Conservation (phyloP, 208 protist species). For the Leishmania tropica region DNA sequence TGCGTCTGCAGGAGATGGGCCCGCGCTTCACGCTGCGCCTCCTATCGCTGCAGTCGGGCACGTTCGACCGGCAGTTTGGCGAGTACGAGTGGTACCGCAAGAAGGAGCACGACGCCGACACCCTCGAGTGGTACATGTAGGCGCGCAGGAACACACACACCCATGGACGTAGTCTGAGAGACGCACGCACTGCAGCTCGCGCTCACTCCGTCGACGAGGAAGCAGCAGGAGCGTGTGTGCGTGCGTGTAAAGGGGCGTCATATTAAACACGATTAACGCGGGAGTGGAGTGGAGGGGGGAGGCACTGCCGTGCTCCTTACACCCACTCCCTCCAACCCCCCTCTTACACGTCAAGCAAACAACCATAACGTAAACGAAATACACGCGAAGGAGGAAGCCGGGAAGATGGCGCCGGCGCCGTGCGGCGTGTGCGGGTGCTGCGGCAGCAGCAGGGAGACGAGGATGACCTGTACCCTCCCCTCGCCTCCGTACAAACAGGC, state of each 20-base stretch:
- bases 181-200: not conserved
- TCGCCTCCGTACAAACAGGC: not conserved
- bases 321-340: not conserved
- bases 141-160: not conserved
- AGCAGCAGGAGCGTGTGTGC: not conserved
- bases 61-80: slow-evolving; percentile 92
- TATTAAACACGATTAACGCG: slow-evolving; percentile 10
- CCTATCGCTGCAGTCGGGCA: slow-evolving; percentile 89
- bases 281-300: not conserved
- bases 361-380: not conserved
- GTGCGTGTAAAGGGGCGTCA: not conserved
- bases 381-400: not conserved
- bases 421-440: not conserved
- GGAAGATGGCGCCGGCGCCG: not conserved
- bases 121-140: slow-evolving; percentile 91
- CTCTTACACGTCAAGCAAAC: not conserved
- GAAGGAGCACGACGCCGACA: slow-evolving; percentile 91
- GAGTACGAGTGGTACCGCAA: slow-evolving; percentile 95
- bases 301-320: not conserved
- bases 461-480: not conserved
- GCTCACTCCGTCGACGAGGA: not conserved
- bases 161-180: not conserved
- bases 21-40: slow-evolving; percentile 92
- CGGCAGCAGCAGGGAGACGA: not conserved
- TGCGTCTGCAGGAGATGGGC: slow-evolving; percentile 93